Conservation (phyloP, 805 yeast species). For the Zygotorulaspora danielsina region DNA sequence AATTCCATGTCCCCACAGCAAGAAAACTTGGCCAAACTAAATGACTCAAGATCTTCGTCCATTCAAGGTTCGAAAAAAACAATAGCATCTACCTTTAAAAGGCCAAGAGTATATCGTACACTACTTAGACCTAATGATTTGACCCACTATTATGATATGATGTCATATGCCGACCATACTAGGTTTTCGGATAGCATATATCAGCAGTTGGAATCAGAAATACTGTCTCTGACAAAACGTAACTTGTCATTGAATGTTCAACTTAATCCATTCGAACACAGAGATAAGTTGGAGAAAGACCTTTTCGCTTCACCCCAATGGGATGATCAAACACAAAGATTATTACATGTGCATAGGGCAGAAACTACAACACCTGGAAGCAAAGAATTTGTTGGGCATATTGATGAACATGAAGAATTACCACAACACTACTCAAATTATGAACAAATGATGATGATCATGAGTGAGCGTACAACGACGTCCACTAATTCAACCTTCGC, state of each 20-base stretch:
- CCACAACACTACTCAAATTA: slow-evolving; percentile 79
- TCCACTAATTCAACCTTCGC: slow-evolving; percentile 40
- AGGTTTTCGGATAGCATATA: slow-evolving; percentile 76
- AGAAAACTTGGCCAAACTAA: slow-evolving; percentile 3
- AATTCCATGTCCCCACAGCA: slow-evolving; percentile 1
- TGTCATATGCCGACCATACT: slow-evolving; percentile 78
- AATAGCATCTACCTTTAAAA: slow-evolving; percentile 29
- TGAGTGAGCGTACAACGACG: slow-evolving; percentile 46
- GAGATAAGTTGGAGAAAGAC: slow-evolving; percentile 32
- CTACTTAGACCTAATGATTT: slow-evolving; percentile 75
- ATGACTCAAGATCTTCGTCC: slow-evolving; percentile 5
- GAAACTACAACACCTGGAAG: slow-evolving; percentile 38
- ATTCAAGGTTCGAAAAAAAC: slow-evolving; percentile 6
- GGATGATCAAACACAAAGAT: slow-evolving; percentile 34
- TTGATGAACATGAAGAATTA: slow-evolving; percentile 59
- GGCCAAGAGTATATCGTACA: slow-evolving; percentile 73
- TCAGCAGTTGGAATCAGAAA: slow-evolving; percentile 82
- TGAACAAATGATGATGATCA: slow-evolving; percentile 81
- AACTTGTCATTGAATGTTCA: slow-evolving; percentile 73
- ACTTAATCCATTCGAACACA: slow-evolving; percentile 56
- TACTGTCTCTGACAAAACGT: slow-evolving; percentile 71
- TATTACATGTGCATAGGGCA: slow-evolving; percentile 40
- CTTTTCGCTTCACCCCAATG: slow-evolving; percentile 44
- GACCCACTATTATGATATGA: slow-evolving; percentile 77
- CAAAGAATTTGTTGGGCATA: slow-evolving; percentile 41